Evolutionary conservation across 352 stramenopile genomes (phyloP).

Genomic region (Phytophthora meadii): DNA sequence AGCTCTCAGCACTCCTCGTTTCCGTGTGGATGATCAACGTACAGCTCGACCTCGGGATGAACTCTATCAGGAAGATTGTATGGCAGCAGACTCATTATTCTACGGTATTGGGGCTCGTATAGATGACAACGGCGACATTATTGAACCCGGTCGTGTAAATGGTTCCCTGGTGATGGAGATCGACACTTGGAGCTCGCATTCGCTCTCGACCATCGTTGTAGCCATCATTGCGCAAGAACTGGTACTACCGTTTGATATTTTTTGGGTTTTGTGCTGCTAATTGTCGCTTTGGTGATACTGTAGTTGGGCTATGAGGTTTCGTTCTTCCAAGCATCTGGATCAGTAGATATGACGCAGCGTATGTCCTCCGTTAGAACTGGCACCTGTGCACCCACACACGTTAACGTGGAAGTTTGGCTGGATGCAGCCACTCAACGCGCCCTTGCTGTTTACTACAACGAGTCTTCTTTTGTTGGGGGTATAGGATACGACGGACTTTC

Average conservation of each 20-base stretch:
- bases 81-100: slow-evolving; percentile 27
- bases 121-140: slow-evolving; percentile 28
- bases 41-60: slow-evolving; percentile 26
- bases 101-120: slow-evolving; percentile 48
- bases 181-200: slow-evolving; percentile 46
- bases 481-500: slow-evolving; percentile 49
- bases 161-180: slow-evolving; percentile 58
- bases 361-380: slow-evolving; percentile 48
- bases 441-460: slow-evolving; percentile 35
- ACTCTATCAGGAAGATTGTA: slow-evolving; percentile 44
- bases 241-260: slow-evolving; percentile 17
- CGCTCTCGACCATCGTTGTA: slow-evolving; percentile 46
- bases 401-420: slow-evolving; percentile 38
- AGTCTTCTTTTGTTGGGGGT: slow-evolving; percentile 43
- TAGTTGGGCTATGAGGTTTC: slow-evolving; percentile 57
- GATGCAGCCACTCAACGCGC: slow-evolving; percentile 8
- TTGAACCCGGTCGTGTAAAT: slow-evolving; percentile 40
- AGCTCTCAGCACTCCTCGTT: slow-evolving; percentile 41
- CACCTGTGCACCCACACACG: slow-evolving; percentile 37
- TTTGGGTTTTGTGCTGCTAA: neutral
- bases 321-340: slow-evolving; percentile 31
- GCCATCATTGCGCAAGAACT: slow-evolving; percentile 59
- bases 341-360: slow-evolving; percentile 35
- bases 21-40: slow-evolving; percentile 40
- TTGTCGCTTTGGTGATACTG: neutral